Base-by-base conservation (phyloP, 1,284 basidiomycete genomes). In the Inonotus obliquus region DNA sequence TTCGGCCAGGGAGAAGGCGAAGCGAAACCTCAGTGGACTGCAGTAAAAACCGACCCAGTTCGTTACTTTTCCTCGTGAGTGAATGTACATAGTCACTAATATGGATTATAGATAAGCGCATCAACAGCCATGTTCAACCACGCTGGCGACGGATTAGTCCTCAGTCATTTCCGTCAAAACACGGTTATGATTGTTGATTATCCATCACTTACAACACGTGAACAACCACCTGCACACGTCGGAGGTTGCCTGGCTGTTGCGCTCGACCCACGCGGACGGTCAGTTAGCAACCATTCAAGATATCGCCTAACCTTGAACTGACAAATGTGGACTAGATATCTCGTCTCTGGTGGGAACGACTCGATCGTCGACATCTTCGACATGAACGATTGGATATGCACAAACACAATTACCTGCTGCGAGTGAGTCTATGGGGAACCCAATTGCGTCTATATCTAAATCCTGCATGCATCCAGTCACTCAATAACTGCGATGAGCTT, bases 321-420 rank as follows among this genome's bases (percentile, higher is more conserved):
- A 13, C 47, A 38, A 59, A 23, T 55, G 52, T 27, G n/a, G 56
- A 29, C 11, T 67, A 88, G 84, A 63, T 91, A 91, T 67, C 77
- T 92, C 37, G 87, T 87, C 1, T 87, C 89, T 0, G 90, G 88
- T 39, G 89, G 90, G 14, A 78, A 82, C 59, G 90, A 92, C 69
- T 89, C 88, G 1, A 91, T 92, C 62, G 84, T 92, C 53, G 89
- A 91, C 68, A 74, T 91, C 67, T 90, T 91, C 69, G 89, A 91
- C 69, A 69, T 85, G 59, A 76, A 77, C n/a, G 87, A 91, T 62
- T 91, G 87, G 88, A 87, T 91, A 63, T 87, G 85, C 65, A 79
- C 82, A 2, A 80, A 85, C 49, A 90, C 87, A 7, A 88, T 92
- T 62, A 83, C 86, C 21, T 78, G 81, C 37, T 89, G 87, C 84